A percentile compares a stretch with the other conserved stretches of the same genome.
phyloP scores from a whole-genome alignment of 345 rosid species.

The Draba incana region DNA sequence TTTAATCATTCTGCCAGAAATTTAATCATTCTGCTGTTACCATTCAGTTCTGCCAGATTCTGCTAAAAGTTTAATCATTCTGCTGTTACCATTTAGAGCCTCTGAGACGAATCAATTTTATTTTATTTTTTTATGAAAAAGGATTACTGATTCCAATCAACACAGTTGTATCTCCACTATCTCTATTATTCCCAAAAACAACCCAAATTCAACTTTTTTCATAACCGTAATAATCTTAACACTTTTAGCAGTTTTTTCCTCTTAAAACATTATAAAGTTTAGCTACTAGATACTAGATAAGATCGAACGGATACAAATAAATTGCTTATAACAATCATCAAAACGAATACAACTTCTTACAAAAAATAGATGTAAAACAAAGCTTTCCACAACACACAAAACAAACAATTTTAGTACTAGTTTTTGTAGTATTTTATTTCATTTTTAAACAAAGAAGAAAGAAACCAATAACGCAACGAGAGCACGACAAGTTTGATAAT shows the following conservation, averaged over 20 bases:
- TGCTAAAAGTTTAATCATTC: too few species aligned
- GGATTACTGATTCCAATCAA: conserved; percentile 24
- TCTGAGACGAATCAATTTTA: not conserved
- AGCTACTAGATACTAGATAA: not conserved
- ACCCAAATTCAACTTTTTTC: not conserved
- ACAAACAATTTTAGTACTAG: not conserved
- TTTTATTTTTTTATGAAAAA: not conserved
- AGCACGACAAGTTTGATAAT: conserved; percentile 46
- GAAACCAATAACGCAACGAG: conserved; percentile 31
- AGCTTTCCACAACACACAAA: conserved; percentile 31
- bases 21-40: too few species aligned
- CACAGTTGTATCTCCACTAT: conserved; percentile 27
- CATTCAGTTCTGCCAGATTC: too few species aligned
- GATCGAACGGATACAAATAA: conserved; percentile 7
- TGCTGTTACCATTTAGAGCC: too few species aligned
- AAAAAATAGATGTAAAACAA: conserved; percentile 21
- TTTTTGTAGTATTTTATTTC: not conserved
- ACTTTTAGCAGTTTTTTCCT: not conserved
- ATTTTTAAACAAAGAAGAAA: not conserved
- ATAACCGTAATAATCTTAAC: not conserved
- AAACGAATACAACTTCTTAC: conserved; percentile 21
- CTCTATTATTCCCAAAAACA: not conserved
- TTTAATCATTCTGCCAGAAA: too few species aligned
- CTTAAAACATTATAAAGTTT: not conserved
- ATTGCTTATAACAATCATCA: conserved; percentile 4